Percentiles rank a stretch among this genome's conserved stretches.
phyloP scores from a whole-genome alignment of 352 stramenopile genomes.

The Nothophytophthora sp. region DNA sequence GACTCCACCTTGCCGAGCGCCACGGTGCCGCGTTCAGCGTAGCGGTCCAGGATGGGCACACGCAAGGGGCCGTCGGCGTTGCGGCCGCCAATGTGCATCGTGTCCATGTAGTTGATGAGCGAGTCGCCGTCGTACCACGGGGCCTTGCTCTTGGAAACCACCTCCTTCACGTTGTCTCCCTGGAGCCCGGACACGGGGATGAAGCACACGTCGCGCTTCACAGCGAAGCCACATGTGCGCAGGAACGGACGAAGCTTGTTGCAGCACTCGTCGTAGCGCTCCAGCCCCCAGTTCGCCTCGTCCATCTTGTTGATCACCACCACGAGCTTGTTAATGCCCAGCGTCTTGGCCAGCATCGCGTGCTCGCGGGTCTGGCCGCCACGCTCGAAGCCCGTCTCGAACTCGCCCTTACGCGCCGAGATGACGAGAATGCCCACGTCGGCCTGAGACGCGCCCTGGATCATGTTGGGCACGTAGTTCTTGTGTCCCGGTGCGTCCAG shows the following conservation, averaged over 20 bases:
- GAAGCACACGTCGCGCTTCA: conserved; percentile 98
- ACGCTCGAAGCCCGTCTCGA: conserved; percentile 98
- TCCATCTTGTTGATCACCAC: conserved; percentile 99
- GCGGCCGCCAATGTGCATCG: conserved; percentile 89
- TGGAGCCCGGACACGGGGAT: conserved; percentile 97
- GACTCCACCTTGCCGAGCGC: conserved; percentile 98
- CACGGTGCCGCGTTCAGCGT: conserved; percentile 96
- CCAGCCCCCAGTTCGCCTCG: conserved; percentile 95
- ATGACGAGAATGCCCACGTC: conserved; percentile 98
- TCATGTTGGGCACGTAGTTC: conserved; percentile 99
- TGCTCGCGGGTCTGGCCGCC: conserved; percentile 99
- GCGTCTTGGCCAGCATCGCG: conserved; percentile 98
- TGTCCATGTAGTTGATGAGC: conserved; percentile 95
- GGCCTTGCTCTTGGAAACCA: conserved; percentile 58
- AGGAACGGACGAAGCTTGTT: conserved; percentile 96
- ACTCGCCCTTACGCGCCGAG: conserved; percentile 96
- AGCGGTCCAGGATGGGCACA: conserved; percentile 98
- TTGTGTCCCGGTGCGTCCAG: conserved; percentile 98
- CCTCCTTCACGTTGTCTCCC: conserved; percentile 97
- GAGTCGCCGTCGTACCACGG: conserved; percentile 96
- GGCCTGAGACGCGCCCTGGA: conserved; percentile 95
- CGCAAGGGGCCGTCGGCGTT: conserved; percentile 92
- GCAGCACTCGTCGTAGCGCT: conserved; percentile 91
- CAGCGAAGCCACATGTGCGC: conserved; percentile 95
- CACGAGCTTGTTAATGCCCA: conserved; percentile 98